Evolutionary conservation across 2,329 filamentous ascomycete species (phyloP).

Genomic region (Thelonectria blattea): DNA sequence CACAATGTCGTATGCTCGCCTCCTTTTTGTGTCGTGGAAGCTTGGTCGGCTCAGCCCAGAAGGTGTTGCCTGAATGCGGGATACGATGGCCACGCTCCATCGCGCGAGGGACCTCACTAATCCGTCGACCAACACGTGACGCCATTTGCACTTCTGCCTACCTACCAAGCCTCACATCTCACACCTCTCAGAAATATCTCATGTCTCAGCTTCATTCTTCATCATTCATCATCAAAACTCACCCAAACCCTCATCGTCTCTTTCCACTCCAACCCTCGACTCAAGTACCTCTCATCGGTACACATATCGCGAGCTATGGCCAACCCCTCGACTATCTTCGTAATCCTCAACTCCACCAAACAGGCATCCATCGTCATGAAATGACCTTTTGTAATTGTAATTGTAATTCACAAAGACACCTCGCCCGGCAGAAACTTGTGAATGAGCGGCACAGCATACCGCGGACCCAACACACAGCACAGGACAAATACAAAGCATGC

Average conservation of each 20-base stretch:
- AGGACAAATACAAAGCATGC: too few relatives aligned
- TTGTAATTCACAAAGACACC: background rate
- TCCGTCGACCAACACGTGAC: background rate
- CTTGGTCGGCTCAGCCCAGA: slow-evolving; percentile 28
- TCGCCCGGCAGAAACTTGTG: background rate
- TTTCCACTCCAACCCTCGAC: too few relatives aligned
- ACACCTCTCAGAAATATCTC: background rate
- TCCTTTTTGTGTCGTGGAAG: slow-evolving; percentile 4
- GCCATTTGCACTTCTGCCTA: background rate
- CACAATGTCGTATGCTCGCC: background rate
- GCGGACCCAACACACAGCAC: too few relatives aligned
- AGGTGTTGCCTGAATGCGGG: slow-evolving; percentile 33
- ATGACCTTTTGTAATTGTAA: too few relatives aligned
- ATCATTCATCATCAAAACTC: background rate
- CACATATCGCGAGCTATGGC: background rate
- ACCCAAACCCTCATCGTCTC: background rate
- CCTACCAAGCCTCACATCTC: too few relatives aligned
- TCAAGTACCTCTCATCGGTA: background rate
- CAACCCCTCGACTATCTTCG: background rate
- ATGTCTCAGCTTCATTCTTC: background rate
- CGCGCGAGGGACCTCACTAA: background rate
- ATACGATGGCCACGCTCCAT: background rate
- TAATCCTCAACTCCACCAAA: background rate
- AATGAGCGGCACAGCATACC: background rate
- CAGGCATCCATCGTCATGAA: background rate